A percentile compares a stretch with the other conserved stretches of the same genome.
Conservation (phyloP, 1,284 basidiomycete genomes). For the Mixia osmundae region DNA sequence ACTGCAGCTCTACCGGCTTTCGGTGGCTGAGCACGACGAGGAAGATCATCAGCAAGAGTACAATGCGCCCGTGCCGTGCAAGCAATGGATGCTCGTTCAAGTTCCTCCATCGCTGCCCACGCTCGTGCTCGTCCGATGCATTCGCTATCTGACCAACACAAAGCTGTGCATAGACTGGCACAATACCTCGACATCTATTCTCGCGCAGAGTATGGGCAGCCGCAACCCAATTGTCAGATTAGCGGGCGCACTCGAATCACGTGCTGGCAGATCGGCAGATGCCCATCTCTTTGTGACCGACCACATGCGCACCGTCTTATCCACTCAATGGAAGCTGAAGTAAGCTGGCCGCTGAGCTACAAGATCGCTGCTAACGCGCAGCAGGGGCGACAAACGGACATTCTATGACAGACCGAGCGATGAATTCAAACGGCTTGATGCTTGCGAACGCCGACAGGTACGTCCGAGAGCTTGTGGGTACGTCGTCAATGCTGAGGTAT, state of each 20-base stretch:
- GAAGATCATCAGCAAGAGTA: no score
- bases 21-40: no score
- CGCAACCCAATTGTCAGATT: constrained; percentile 45
- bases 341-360: constrained; percentile 26
- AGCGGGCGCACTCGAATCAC: constrained; percentile 45
- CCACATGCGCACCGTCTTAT: constrained; percentile 54
- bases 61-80: no score
- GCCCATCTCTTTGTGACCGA: constrained; percentile 84
- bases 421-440: constrained; percentile 44
- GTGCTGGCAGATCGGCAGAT: constrained; percentile 53
- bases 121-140: constrained; percentile 56
- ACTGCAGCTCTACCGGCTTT: constrained; percentile 1
- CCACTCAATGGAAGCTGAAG: constrained; percentile 51
- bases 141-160: constrained; percentile 36
- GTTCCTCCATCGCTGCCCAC: constrained; percentile 95
- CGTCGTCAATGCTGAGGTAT: background rate
- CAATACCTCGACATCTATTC: constrained; percentile 83
- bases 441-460: constrained; percentile 50
- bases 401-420: constrained; percentile 69
- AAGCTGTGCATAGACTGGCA: constrained; percentile 98
- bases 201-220: constrained; percentile 52
- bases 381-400: constrained; percentile 49
- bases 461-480: constrained; percentile 6
- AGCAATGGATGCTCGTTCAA: constrained; percentile 25
- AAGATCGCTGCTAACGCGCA: background rate